phyloP scores from a whole-genome alignment of 129 eudicot genomes.

The Helianthus annuus region DNA sequence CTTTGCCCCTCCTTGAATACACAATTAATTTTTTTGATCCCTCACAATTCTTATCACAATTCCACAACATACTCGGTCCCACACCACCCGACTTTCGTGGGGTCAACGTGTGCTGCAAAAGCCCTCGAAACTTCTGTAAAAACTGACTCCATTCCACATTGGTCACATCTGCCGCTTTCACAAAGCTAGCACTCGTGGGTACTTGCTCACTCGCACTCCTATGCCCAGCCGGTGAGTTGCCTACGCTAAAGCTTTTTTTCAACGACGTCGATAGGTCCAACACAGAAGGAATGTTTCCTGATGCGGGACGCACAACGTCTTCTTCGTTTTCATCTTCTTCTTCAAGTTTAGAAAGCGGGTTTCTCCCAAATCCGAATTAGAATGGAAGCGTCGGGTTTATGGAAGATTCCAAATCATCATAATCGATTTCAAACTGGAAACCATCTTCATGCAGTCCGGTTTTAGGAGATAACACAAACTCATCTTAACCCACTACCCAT shows the following conservation, averaged over 20 bases:
- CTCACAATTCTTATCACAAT: too few relatives aligned
- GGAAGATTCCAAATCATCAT: too few relatives aligned
- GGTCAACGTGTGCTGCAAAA: slow-evolving; percentile 55
- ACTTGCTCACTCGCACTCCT: slow-evolving; percentile 91
- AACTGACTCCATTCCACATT: slow-evolving; percentile 81
- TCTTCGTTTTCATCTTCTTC: slow-evolving; percentile 43
- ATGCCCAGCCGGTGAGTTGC: slow-evolving; percentile 67
- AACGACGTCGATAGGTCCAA: slow-evolving; percentile 63
- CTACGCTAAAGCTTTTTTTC: slow-evolving; percentile 48
- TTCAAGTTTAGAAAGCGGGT: slow-evolving; percentile 69
- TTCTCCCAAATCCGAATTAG: too few relatives aligned
- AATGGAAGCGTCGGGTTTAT: too few relatives aligned
- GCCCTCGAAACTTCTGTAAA: slow-evolving; percentile 73
- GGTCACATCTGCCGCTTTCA: slow-evolving; percentile 75
- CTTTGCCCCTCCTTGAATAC: too few relatives aligned
- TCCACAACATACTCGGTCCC: too few relatives aligned
- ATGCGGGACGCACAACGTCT: slow-evolving; percentile 3
- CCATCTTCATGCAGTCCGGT: too few relatives aligned
- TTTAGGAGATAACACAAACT: too few relatives aligned
- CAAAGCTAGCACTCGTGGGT: slow-evolving; percentile 71
- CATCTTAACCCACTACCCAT: too few relatives aligned
- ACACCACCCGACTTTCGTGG: slow-evolving; percentile 55
- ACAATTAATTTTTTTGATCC: too few relatives aligned
- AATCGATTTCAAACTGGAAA: too few relatives aligned
- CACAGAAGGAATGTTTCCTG: slow-evolving; percentile 29